Conservation (phyloP, 352 stramenopile genomes). For the Nothophytophthora sp. region DNA sequence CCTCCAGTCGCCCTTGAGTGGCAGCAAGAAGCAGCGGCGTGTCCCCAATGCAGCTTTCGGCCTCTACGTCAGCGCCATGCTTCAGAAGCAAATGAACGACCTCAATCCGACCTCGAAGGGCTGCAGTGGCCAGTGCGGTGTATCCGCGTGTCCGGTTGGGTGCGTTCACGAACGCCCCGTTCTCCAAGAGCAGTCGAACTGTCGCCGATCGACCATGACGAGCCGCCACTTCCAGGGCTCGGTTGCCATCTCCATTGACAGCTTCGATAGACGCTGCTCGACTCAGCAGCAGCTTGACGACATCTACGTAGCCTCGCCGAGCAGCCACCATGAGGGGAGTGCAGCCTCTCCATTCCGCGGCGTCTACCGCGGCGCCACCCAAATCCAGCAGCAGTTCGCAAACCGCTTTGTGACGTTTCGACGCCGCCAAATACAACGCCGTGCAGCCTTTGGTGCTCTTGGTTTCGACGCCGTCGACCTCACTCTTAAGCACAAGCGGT, state of each 20-base stretch:
- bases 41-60: slow-evolving; percentile 23
- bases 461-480: slow-evolving; percentile 14
- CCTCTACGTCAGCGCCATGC: slow-evolving; percentile 15
- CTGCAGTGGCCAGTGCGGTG: slow-evolving; percentile 24
- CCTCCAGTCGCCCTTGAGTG: slow-evolving; percentile 21
- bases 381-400: slow-evolving; percentile 25
- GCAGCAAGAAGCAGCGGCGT: slow-evolving; percentile 24
- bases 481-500: slow-evolving; percentile 6
- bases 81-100: slow-evolving; percentile 21
- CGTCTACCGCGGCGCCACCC: slow-evolving; percentile 17
- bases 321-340: slow-evolving; percentile 30
- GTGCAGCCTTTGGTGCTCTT: slow-evolving; percentile 19
- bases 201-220: slow-evolving; percentile 16
- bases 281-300: slow-evolving; percentile 19
- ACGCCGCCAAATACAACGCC: slow-evolving; percentile 20
- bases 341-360: slow-evolving; percentile 17
- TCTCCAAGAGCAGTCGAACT: slow-evolving; percentile 18
- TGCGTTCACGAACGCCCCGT: slow-evolving; percentile 21
- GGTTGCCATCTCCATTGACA: slow-evolving; percentile 22
- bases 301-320: slow-evolving; percentile 18
- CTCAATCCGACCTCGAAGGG: slow-evolving; percentile 14
- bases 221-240: slow-evolving; percentile 25
- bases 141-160: slow-evolving; percentile 27
- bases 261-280: slow-evolving; percentile 22
- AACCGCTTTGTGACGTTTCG: slow-evolving; percentile 14